Conservation (phyloP, 345 rosid genomes). For the Angophora floribunda region DNA sequence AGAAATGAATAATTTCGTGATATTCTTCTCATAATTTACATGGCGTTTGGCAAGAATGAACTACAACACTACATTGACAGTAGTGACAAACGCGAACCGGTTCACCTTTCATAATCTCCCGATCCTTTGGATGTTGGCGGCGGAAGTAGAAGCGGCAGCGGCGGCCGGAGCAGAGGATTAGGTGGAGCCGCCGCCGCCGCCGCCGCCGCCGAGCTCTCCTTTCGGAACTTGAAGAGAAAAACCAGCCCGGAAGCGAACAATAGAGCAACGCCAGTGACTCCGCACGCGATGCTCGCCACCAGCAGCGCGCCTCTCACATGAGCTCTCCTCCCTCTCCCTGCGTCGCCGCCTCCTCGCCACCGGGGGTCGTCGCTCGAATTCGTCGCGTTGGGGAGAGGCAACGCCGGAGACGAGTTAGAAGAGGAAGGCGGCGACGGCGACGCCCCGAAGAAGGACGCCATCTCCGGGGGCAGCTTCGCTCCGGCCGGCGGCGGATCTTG, state of each 20-base stretch:
- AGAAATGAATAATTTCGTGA: neutral
- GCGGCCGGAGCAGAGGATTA: neutral
- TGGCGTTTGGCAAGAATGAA: neutral
- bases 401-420: neutral
- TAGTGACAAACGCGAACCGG: neutral
- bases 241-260: neutral
- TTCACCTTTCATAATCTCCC: neutral
- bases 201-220: neutral
- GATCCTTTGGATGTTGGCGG: neutral
- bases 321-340: neutral
- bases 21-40: neutral
- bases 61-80: neutral
- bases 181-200: neutral
- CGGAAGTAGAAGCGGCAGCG: neutral
- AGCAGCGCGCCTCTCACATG: conserved; percentile 1
- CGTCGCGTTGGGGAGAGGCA: neutral
- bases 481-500: neutral
- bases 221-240: neutral
- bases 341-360: neutral
- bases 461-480: neutral
- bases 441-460: conserved; percentile 7
- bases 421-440: neutral
- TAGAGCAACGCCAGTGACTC: conserved; percentile 6
- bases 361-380: neutral
- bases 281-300: conserved; percentile 2